These are phyloP conservation scores for Rasamsonia emersonii DNA, from an alignment of 2,329 filamentous ascomycete species.

Conservation along the genomic window DNA sequence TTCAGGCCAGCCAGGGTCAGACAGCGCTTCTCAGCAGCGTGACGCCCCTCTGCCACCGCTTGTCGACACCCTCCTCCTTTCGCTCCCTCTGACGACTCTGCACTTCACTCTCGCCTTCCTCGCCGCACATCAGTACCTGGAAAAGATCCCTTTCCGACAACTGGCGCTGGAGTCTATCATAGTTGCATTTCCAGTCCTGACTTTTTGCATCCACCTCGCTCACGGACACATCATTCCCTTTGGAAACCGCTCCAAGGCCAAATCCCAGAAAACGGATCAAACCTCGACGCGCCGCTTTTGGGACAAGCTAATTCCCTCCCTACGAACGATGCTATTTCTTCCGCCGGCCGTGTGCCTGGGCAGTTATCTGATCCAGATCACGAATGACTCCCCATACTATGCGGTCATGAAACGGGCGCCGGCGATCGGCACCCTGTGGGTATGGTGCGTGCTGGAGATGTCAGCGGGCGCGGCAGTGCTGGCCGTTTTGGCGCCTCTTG, in stretches of 20 bases:
- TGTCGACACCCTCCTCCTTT: conserved; percentile 36
- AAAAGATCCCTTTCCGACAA: conserved; percentile 24
- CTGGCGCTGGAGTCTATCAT: conserved; percentile 28
- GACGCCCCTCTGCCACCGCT: conserved; percentile 24
- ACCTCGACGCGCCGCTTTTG: conserved; percentile 4
- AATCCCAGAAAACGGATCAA: neutral
- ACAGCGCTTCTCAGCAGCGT: conserved; percentile 12
- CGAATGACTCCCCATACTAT: conserved; percentile 72
- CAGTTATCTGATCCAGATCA: conserved; percentile 71
- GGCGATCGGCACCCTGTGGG: conserved; percentile 81
- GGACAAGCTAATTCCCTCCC: conserved; percentile 19
- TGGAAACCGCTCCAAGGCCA: conserved; percentile 7
- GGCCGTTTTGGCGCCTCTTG: conserved; percentile 43
- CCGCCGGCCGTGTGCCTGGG: conserved; percentile 42
- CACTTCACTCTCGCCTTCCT: conserved; percentile 39
- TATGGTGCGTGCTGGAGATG: conserved; percentile 88
- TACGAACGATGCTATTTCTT: conserved; percentile 26
- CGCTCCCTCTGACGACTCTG: conserved; percentile 33
- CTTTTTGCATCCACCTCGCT: conserved; percentile 35
- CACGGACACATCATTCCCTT: conserved; percentile 37
- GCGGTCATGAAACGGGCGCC: conserved; percentile 87
- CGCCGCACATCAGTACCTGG: conserved; percentile 39
- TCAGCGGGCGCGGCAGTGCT: conserved; percentile 57
- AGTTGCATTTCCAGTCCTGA: conserved; percentile 34
- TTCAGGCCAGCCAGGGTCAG: conserved; percentile 8